Conservation (phyloP, 2,329 filamentous ascomycete genomes). For the Botryosphaeria agaves region DNA sequence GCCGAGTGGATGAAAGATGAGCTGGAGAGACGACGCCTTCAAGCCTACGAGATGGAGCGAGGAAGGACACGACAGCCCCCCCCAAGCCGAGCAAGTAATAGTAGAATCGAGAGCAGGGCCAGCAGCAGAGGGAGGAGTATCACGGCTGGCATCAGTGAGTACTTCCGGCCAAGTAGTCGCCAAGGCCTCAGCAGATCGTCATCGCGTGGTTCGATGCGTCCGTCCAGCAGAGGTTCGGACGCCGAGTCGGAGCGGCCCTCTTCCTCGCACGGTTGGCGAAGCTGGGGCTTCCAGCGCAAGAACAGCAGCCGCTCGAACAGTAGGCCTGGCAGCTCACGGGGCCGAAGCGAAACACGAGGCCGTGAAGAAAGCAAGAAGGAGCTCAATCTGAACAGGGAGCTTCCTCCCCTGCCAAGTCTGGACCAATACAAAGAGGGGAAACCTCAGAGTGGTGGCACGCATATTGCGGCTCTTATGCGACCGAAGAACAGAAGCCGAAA, state of each 20-base stretch:
- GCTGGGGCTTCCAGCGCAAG: slow-evolving; percentile 18
- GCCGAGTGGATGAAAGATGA: slow-evolving; percentile 27
- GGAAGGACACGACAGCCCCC: slow-evolving; percentile 7
- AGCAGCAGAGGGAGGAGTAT: slow-evolving; percentile 20
- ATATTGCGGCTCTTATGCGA: slow-evolving; percentile 6
- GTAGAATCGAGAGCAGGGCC: slow-evolving; percentile 6
- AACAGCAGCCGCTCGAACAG: slow-evolving; percentile 14
- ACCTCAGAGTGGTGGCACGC: slow-evolving; percentile 3
- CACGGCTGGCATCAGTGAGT: slow-evolving; percentile 20
- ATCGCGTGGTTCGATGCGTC: slow-evolving; percentile 16
- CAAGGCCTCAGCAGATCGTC: slow-evolving; percentile 10
- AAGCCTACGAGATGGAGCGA: too few species aligned
- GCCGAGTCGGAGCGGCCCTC: slow-evolving; percentile 10
- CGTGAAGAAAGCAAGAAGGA: slow-evolving; percentile 10
- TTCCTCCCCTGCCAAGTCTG: slow-evolving; percentile 28
- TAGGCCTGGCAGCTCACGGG: slow-evolving; percentile 14
- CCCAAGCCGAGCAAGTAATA: slow-evolving; percentile 6
- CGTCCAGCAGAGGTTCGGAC: slow-evolving; percentile 6
- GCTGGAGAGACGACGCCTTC: slow-evolving; percentile 20
- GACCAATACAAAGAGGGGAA: slow-evolving; percentile 17
- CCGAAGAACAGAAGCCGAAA: slow-evolving; percentile 2
- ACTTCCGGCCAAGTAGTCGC: slow-evolving; percentile 20
- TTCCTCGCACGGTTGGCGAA: slow-evolving; percentile 18
- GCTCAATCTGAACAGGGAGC: slow-evolving; percentile 27
- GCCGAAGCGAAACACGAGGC: slow-evolving; percentile 7